Base-by-base conservation (phyloP, 805 yeast species). In the Myxozyma lipomycoides region DNA sequence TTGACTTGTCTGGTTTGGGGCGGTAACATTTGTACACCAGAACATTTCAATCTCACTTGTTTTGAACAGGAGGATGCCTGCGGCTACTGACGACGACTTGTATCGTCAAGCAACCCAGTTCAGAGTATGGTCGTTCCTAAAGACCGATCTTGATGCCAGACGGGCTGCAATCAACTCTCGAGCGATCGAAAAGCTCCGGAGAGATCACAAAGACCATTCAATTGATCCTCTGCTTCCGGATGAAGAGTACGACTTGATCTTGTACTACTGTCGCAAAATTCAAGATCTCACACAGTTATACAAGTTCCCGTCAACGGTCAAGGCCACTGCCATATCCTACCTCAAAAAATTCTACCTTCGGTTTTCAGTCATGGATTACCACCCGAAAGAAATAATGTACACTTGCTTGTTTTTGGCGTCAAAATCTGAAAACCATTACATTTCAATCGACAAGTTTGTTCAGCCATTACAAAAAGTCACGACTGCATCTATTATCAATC, bases 381-480 rank as follows among this genome's bases (percentile, higher is more conserved):
- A 87, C 62, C 98, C 98, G 9, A 86, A 86, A 62, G 78, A 81
- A 52, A 75, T 93, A 18, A 74, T 93, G 69, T 71, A 81, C 47
- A 84, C 95, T 1, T 84, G 95, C 56, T 77, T 93, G 10, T 93
- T 89, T 65, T 71, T 93, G 30, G 96, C 97, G 4, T 90, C 96
- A 39, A 93, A 93, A 68, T 79, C 90, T 17, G 98, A 93, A 63
- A 91, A 93, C 69, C 83, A 80, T 66, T 91, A 90, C 68, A 84
- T 93, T 26, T 79, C 95, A 24, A 85, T 91, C 52, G 84, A 84
- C 39, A 77, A 86, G 9, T 90, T 91, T 64, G 82, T 86, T 48
- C 77, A 78, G 41, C 78, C 84, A 42, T 77, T 91, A 19, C 81
- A 80, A 15, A 83, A 83, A 47, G 78, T 86, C 0, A 78, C 81